Percentiles rank a stretch among this genome's conserved stretches.
Conservation (phyloP, 75 land plant species). For the Cryptomeria japonica region DNA sequence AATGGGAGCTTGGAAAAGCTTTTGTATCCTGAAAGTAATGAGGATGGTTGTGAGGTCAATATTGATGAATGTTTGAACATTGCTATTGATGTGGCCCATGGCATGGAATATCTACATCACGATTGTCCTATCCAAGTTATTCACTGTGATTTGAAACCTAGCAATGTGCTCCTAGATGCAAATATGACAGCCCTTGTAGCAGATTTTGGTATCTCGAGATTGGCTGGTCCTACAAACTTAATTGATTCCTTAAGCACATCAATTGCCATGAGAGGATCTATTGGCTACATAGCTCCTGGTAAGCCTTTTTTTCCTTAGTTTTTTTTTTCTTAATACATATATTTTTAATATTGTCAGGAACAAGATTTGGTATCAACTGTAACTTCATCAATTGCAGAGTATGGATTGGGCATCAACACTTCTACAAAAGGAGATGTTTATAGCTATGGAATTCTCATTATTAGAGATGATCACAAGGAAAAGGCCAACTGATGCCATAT, state of each 20-base stretch:
- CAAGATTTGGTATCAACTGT: not conserved
- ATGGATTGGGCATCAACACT: not conserved
- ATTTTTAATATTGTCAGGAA: not conserved
- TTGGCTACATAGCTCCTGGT: not conserved
- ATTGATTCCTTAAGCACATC: not conserved
- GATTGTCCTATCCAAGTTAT: conserved; percentile 1
- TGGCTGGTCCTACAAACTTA: not conserved
- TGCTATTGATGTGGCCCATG: conserved; percentile 17
- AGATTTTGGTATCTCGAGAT: conserved; percentile 15
- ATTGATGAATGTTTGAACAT: not conserved
- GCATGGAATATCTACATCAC: conserved; percentile 16
- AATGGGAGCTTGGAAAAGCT: conserved; percentile 8
- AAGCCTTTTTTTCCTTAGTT: not conserved
- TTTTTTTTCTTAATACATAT: not conserved
- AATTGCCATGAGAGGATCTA: not conserved
- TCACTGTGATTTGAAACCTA: conserved; percentile 17
- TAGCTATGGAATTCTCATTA: not conserved
- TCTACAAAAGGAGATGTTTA: not conserved
- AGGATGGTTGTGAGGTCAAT: not conserved
- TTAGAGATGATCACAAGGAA: not conserved
- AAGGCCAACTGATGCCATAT: not conserved
- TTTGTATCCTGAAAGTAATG: not conserved
- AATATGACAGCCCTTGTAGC: conserved; percentile 7
- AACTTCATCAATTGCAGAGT: not conserved
- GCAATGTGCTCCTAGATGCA: conserved; percentile 11